Evolutionary conservation across 106 monocot species (phyloP), one percentile per base, ranked within the genome.

Genomic region (Cymbidium sinense): DNA sequence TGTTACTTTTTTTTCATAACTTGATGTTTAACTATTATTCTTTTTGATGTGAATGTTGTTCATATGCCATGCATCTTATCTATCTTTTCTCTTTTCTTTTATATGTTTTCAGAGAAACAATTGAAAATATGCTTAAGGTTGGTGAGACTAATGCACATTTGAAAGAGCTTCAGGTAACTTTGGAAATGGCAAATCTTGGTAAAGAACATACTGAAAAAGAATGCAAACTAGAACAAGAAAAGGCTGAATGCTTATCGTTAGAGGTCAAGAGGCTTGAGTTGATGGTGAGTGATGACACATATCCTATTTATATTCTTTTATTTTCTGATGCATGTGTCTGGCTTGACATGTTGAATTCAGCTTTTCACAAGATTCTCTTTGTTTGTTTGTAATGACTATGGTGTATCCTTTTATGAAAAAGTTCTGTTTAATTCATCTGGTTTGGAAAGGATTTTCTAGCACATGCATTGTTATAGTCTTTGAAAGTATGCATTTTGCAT

Each of bases 181-280:
- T 95, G 44, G 92, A 94, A 77, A 34, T 81, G 64, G 81, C 90
- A 69, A 87, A 89, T 61, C 64, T 81, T 71, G 76, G 76, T 64
- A 89, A 75, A 79, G 79, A 92, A 77, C 78, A 89, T 64, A 83
- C 84, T 75, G 92, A 90, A 87, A 85, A 79, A 54, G 94, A 91
- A 50, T 84, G 78, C 80, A 64, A 70, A 15, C 73, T 95, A 43
- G 86, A 87, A 31, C 90, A 87, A 81, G 80, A 89, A 43, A 89
- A 84, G 70, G 87, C 90, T 28, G 87, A 87, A 77, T 81, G 77
- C 70, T 77, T 74, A 47, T 64, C 77, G 69, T 74, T 84, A 62
- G 95, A 95, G 80, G 85, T 83, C 72, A 90, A 85, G 65, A 82
- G 76, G 73, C 92, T 99, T 85, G 86, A 94, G 71, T 69, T 80